Evolutionary conservation across 208 protist species (phyloP), one percentile per base, ranked within the genome.

Genomic region (Strigomonas galati): DNA sequence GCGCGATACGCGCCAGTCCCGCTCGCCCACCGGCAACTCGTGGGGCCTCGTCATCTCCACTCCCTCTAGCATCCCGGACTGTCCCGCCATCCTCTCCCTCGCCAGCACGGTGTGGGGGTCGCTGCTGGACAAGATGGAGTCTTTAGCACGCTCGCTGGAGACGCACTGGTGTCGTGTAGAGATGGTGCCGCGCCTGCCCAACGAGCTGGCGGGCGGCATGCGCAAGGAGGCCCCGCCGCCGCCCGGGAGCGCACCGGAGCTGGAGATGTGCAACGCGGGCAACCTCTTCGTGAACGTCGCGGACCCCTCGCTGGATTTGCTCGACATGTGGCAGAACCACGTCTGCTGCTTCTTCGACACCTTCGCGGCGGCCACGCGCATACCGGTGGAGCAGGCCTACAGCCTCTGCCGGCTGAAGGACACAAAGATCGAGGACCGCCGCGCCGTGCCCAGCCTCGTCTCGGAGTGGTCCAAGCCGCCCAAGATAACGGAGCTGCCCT

Each of bases 281-380:
- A 65, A 65, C 28, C 12, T 65, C 21, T 65, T 65, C 43, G 17
- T 65, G 14, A 32, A 54, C 61, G 26, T 54, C 12, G 21, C 31
- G 28, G 28, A 65, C 35, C 61, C 61, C 48, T 4, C 61, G 26
- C 23, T 40, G 23, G 40, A 53, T 6, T 30, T 65, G 10, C 30
- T 46, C 12, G 30, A 32, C 6, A 24, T 59, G 6, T 59, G 54
- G 54, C 30, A 24, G 23, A 24, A 59, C 28, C 54, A 32, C n/a
- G 54, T 59, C 54, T 59, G 23, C 54, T 43, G 28, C 12, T 30
- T 43, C 7, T 12, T 59, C 12, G 54, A 59, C 54, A 30, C 30
- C 28, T 59, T 59, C 24, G 54, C 54, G 12, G 54, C 14, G 9
- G 54, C 28, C 54, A 59, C 9, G n/a, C 54, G 28, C 23, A 24